These are phyloP conservation scores for Ceratobasidium sp. DNA, from an alignment of 1,284 basidiomycete species.

Conservation along the genomic window DNA sequence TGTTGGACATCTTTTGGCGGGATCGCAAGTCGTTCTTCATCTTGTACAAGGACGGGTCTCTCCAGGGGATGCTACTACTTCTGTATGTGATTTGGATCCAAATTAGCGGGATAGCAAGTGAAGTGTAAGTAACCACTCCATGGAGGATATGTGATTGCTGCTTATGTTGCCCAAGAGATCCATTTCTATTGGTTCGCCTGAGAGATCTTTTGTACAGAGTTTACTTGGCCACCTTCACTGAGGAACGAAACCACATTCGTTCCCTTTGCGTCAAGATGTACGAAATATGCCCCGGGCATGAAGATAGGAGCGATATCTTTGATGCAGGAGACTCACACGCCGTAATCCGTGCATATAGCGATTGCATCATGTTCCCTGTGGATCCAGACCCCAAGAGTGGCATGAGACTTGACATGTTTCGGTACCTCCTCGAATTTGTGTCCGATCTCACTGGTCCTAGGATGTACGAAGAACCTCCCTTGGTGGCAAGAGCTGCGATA, in stretches of 20 bases:
- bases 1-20: background rate
- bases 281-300: background rate
- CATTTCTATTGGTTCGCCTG: background rate
- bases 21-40: slow-evolving; percentile 2
- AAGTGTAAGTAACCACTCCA: background rate
- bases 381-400: background rate
- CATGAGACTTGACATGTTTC: background rate
- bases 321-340: background rate
- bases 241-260: background rate
- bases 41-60: background rate
- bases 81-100: background rate
- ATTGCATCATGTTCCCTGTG: background rate
- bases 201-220: background rate
- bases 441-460: background rate
- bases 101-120: background rate
- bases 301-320: background rate
- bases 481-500: background rate
- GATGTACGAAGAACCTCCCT: background rate
- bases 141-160: background rate
- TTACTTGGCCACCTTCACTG: background rate
- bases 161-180: background rate
- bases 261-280: slow-evolving; percentile 6
- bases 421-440: slow-evolving; percentile 13
- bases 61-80: background rate
- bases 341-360: slow-evolving; percentile 5